phyloP scores from a whole-genome alignment of 106 monocot genomes.

The Alisma plantagoaquatica region DNA sequence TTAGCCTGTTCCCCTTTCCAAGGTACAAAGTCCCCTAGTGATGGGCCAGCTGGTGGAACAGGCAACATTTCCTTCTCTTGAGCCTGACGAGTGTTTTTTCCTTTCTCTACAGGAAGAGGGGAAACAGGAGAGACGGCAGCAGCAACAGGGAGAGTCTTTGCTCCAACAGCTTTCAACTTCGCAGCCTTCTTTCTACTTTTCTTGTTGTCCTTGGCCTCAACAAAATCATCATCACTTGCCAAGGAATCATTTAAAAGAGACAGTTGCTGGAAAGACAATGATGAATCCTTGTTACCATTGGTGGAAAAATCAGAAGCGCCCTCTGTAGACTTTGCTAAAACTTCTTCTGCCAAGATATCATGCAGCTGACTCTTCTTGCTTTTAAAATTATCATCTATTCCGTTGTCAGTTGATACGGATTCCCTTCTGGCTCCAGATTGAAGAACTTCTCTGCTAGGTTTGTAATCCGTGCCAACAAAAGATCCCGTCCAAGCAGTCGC shows the following conservation, averaged over 20 bases:
- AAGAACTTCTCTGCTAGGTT: constrained; percentile 20
- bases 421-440: constrained; percentile 1
- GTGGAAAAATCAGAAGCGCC: constrained; percentile 11
- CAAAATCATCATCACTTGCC: constrained; percentile 47
- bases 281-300: constrained; percentile 10
- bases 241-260: constrained; percentile 7
- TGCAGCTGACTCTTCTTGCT: constrained; percentile 61
- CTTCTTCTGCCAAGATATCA: constrained; percentile 80
- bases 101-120: constrained; percentile 27
- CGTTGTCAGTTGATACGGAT: constrained; percentile 5
- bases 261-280: constrained; percentile 11
- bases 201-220: constrained; percentile 85
- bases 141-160: constrained; percentile 41
- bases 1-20: constrained; percentile 75
- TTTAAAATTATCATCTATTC: constrained; percentile 14
- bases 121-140: constrained; percentile 23
- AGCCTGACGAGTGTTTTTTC: constrained; percentile 25
- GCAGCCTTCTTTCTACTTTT: constrained; percentile 72
- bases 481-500: constrained; percentile 27
- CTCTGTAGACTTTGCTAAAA: constrained; percentile 42
- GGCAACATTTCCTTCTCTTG: constrained; percentile 51
- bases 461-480: constrained; percentile 29
- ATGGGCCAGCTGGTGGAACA: constrained; percentile 61
- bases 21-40: constrained; percentile 80
- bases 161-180: constrained; percentile 47